phyloP scores from a whole-genome alignment of 257 asterid genomes.

The Rubia yunnanensis region DNA sequence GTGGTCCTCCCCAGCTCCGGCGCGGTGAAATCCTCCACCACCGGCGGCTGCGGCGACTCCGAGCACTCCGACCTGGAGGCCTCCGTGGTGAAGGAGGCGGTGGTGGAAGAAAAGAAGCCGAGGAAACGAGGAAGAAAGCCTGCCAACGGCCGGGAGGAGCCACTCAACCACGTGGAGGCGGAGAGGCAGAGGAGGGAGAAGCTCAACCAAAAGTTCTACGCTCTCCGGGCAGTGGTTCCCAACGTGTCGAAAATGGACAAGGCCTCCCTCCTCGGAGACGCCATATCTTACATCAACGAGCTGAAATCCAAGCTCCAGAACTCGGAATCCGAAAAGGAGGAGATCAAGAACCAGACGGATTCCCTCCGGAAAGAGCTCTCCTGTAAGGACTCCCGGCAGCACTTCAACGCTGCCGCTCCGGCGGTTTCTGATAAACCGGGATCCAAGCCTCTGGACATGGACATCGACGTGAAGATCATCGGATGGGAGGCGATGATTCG shows the following conservation, averaged over 20 bases:
- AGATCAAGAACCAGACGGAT: conserved; percentile 39
- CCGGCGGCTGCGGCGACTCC: conserved; percentile 35
- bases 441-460: conserved; percentile 28
- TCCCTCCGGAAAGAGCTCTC: conserved; percentile 40
- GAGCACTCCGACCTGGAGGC: conserved; percentile 85
- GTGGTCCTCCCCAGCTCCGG: conserved; percentile 42
- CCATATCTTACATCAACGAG: conserved; percentile 67
- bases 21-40: conserved; percentile 32
- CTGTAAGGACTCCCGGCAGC: conserved; percentile 20
- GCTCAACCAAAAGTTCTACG: conserved; percentile 68
- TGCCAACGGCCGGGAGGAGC: conserved; percentile 86
- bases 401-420: conserved; percentile 13
- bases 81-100: conserved; percentile 63
- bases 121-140: conserved; percentile 81
- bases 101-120: conserved; percentile 62
- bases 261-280: conserved; percentile 87
- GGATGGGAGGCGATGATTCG: conserved; percentile 72
- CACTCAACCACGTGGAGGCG: conserved; percentile 83
- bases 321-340: conserved; percentile 42
- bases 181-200: conserved; percentile 96
- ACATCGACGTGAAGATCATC: conserved; percentile 62
- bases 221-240: conserved; percentile 80
- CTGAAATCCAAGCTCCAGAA: conserved; percentile 47
- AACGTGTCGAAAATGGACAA: conserved; percentile 89
- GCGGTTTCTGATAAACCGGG: conserved; percentile 9